Percentiles rank a stretch among this genome's conserved stretches.
Conservation (phyloP, 805 yeast species). For the Nakazawaea holstii region DNA sequence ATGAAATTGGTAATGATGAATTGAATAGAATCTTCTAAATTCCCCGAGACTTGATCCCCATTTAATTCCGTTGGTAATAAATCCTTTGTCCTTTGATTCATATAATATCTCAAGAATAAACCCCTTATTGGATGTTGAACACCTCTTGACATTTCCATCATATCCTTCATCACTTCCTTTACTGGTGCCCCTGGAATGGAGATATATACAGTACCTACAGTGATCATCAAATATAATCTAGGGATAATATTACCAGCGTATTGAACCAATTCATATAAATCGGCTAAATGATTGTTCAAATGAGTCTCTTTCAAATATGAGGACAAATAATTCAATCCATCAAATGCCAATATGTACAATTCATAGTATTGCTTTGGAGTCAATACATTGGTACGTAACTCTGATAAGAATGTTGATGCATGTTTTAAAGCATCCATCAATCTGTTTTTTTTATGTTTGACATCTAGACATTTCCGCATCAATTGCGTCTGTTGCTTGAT, state of each 20-base stretch:
- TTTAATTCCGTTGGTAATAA: constrained; percentile 35
- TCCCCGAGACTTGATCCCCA: constrained; percentile 22
- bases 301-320: constrained; percentile 62
- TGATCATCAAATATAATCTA: constrained; percentile 87
- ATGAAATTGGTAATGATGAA: constrained; percentile 83
- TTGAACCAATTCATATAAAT: constrained; percentile 89
- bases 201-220: constrained; percentile 89
- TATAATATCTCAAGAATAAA: constrained; percentile 79
- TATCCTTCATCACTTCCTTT: constrained; percentile 84
- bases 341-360: constrained; percentile 77
- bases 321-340: constrained; percentile 68
- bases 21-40: constrained; percentile 63
- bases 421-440: constrained; percentile 87
- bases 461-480: constrained; percentile 72
- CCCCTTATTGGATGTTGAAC: constrained; percentile 96
- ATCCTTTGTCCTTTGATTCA: constrained; percentile 78
- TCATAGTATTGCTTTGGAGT: constrained; percentile 94
- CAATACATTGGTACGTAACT: constrained; percentile 67
- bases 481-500: constrained; percentile 67
- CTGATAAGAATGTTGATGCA: constrained; percentile 76
- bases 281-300: constrained; percentile 71
- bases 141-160: constrained; percentile 97
- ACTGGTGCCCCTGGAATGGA: constrained; percentile 71
- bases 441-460: constrained; percentile 37
- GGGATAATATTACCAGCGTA: constrained; percentile 94